phyloP scores from a whole-genome alignment of 2,329 filamentous ascomycete species.

The Amesomyces nigricolor region DNA sequence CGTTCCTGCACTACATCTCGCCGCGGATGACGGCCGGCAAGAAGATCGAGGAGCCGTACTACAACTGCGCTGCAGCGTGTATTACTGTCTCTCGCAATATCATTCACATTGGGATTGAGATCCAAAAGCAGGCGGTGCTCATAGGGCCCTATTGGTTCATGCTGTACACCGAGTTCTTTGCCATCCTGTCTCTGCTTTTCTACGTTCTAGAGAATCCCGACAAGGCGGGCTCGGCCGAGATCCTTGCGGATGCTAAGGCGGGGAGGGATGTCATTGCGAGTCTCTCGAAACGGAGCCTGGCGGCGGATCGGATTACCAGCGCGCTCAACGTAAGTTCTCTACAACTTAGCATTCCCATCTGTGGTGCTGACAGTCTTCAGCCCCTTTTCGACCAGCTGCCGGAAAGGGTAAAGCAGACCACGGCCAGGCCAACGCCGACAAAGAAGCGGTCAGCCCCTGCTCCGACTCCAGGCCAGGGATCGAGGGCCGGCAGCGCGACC shows the following conservation, averaged over 20 bases:
- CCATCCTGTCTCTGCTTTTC: slow-evolving; percentile 69
- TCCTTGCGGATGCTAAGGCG: slow-evolving; percentile 77
- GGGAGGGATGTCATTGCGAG: slow-evolving; percentile 77
- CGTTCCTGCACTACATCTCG: slow-evolving; percentile 78
- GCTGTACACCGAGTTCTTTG: slow-evolving; percentile 45
- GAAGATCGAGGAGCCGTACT: slow-evolving; percentile 67
- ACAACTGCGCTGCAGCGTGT: slow-evolving; percentile 62
- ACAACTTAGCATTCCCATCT: neutral
- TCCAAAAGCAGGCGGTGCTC: slow-evolving; percentile 67
- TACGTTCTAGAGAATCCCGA: slow-evolving; percentile 76
- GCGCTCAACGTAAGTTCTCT: slow-evolving; percentile 62
- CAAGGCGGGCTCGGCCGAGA: slow-evolving; percentile 67
- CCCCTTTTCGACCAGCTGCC: slow-evolving; percentile 79
- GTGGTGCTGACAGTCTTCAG: slow-evolving; percentile 39
- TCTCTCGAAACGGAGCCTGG: slow-evolving; percentile 77
- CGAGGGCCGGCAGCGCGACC: slow-evolving; percentile 32
- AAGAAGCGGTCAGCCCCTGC: slow-evolving; percentile 53
- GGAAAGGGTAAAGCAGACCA: slow-evolving; percentile 56
- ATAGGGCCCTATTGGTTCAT: slow-evolving; percentile 84
- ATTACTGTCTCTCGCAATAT: slow-evolving; percentile 65
- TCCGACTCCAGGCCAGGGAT: slow-evolving; percentile 24
- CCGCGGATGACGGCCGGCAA: slow-evolving; percentile 51
- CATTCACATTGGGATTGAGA: slow-evolving; percentile 72
- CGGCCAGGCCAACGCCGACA: slow-evolving; percentile 36
- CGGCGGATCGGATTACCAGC: slow-evolving; percentile 77